These are phyloP conservation scores for Colletotrichum shisoi DNA, from an alignment of 2,329 filamentous ascomycete genomes.

Conservation along the genomic window DNA sequence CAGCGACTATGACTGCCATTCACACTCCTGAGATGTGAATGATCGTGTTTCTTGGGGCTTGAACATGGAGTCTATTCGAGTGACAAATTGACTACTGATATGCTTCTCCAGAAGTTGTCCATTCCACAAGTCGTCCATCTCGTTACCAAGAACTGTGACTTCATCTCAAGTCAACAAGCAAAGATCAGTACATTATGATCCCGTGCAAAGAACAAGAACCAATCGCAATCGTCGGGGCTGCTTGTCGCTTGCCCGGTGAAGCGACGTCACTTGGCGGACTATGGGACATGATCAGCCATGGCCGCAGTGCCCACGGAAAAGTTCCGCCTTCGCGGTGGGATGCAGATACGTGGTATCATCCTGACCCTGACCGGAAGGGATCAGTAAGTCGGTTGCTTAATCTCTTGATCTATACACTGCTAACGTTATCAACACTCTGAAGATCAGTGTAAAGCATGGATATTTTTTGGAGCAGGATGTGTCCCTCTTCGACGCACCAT, in stretches of 20 bases:
- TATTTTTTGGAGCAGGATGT: slow-evolving; percentile 58
- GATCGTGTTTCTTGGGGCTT: no score
- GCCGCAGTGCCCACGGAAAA: slow-evolving; percentile 17
- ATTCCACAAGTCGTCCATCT: no score
- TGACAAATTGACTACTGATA: no score
- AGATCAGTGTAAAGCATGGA: slow-evolving; percentile 42
- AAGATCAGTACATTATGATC: slow-evolving; percentile 18
- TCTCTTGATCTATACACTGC: not conserved
- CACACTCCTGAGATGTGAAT: no score
- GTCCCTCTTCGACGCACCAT: slow-evolving; percentile 59
- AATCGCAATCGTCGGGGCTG: slow-evolving; percentile 53
- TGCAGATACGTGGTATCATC: slow-evolving; percentile 41
- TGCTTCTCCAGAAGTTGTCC: no score
- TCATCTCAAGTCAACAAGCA: not conserved
- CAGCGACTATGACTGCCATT: no score
- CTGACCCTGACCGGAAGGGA: slow-evolving; percentile 39
- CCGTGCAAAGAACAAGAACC: slow-evolving; percentile 41
- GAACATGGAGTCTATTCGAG: no score
- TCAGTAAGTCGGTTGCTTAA: slow-evolving; percentile 15
- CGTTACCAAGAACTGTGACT: not conserved
- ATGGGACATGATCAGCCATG: slow-evolving; percentile 47
- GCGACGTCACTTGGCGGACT: slow-evolving; percentile 46
- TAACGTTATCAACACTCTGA: no score
- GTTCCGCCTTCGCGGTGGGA: slow-evolving; percentile 42
- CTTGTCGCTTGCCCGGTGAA: slow-evolving; percentile 51